Evolutionary conservation across 805 yeast genomes (phyloP).

Genomic region (Suhomyces faveliae): DNA sequence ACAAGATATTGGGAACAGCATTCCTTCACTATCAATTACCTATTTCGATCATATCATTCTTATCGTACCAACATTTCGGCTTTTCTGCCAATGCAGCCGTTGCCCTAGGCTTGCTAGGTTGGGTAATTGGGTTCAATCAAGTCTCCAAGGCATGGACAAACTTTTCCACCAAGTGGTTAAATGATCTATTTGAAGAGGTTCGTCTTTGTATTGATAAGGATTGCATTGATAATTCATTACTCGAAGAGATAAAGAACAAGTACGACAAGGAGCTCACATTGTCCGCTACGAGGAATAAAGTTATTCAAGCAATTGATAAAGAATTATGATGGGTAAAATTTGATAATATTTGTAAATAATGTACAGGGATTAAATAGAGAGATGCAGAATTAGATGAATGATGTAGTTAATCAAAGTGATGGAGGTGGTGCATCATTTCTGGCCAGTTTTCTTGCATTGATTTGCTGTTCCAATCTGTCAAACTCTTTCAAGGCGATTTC

Average conservation of each 20-base stretch:
- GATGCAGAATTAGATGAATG: neutral
- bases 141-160: constrained; percentile 38
- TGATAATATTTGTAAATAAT: neutral
- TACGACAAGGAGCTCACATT: constrained; percentile 19
- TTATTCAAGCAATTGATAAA: constrained; percentile 6
- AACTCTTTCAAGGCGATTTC: constrained; percentile 81
- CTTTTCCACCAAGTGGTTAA: constrained; percentile 29
- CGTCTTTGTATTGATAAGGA: constrained; percentile 32
- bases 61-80: constrained; percentile 34
- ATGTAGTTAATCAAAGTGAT: constrained; percentile 11
- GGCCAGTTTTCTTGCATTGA: constrained; percentile 19
- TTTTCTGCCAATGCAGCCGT: constrained; percentile 30
- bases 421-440: constrained; percentile 25
- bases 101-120: constrained; percentile 37
- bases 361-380: constrained; percentile 4
- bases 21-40: constrained; percentile 41
- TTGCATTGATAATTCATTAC: constrained; percentile 38
- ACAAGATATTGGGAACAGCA: constrained; percentile 25
- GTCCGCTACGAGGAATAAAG: constrained; percentile 3
- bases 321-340: neutral
- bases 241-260: constrained; percentile 29
- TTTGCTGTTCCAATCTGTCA: constrained; percentile 69
- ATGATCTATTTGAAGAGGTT: constrained; percentile 32
- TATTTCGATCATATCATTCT: constrained; percentile 26
- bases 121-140: constrained; percentile 41